Evolutionary conservation across 108 stramenopile genomes (phyloP).

Genomic region (Skeletonema marinoi): DNA sequence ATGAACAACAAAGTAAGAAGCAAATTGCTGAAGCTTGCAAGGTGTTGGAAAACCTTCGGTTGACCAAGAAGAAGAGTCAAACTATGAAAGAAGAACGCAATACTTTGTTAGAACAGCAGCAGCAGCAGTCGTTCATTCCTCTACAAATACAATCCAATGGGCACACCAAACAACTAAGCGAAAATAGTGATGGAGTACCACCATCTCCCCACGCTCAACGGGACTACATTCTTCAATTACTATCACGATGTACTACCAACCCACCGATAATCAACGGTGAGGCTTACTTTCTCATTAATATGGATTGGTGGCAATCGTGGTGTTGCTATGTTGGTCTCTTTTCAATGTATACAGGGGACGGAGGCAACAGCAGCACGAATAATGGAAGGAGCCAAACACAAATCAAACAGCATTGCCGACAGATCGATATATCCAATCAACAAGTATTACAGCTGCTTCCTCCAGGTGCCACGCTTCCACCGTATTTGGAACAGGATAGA

Average conservation of each 20-base stretch:
- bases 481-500: conserved; percentile 24
- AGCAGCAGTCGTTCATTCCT: neutral
- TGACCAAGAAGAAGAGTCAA: neutral
- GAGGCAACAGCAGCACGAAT: neutral
- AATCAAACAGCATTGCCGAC: neutral
- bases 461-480: conserved; percentile 29
- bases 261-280: conserved; percentile 47
- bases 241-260: conserved; percentile 6
- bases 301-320: conserved; percentile 79
- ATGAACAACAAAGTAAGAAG: neutral
- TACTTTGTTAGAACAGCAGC: neutral
- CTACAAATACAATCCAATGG: neutral
- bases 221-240: conserved; percentile 8
- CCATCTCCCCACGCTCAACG: conserved; percentile 10
- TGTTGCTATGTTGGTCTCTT: conserved; percentile 70
- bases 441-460: conserved; percentile 23
- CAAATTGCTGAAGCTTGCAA: conserved; percentile 8
- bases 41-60: conserved; percentile 4
- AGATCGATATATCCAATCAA: conserved; percentile 16
- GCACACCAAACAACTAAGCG: neutral
- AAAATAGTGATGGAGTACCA: neutral
- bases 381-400: neutral
- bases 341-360: conserved; percentile 6
- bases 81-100: neutral
- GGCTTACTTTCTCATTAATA: conserved; percentile 73